Evolutionary conservation across 2,329 filamentous ascomycete species (phyloP).

Genomic region (Nothophaeocryptopus gaeumannii): DNA sequence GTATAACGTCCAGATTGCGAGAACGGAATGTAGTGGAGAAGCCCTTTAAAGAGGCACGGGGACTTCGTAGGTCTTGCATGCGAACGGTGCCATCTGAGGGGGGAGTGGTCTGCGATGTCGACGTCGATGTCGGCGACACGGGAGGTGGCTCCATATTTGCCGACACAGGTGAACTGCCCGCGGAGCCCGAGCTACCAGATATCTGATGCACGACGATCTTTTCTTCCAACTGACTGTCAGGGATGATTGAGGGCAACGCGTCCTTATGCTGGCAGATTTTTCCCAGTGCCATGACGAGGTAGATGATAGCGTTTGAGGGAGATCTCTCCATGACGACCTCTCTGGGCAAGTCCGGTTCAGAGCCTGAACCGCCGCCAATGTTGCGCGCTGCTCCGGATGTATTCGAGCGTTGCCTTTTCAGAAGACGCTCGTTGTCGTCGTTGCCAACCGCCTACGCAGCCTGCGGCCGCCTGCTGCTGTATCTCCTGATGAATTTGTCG

Average conservation of each 20-base stretch:
- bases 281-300: slow-evolving; percentile 83
- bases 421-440: slow-evolving; percentile 27
- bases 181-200: slow-evolving; percentile 20
- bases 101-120: slow-evolving; percentile 31
- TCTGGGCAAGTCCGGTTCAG: slow-evolving; percentile 15
- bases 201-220: slow-evolving; percentile 36
- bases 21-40: slow-evolving; percentile 17
- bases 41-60: slow-evolving; percentile 32
- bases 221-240: slow-evolving; percentile 42
- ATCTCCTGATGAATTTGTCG: slow-evolving; percentile 48
- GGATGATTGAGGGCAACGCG: slow-evolving; percentile 57
- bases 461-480: slow-evolving; percentile 38
- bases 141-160: slow-evolving; percentile 38
- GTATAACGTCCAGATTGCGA: slow-evolving; percentile 68
- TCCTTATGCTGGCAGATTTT: slow-evolving; percentile 66
- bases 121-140: slow-evolving; percentile 39
- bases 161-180: slow-evolving; percentile 31
- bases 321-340: slow-evolving; percentile 58
- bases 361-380: slow-evolving; percentile 10
- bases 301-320: slow-evolving; percentile 75
- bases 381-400: slow-evolving; percentile 25
- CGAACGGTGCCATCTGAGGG: slow-evolving; percentile 25
- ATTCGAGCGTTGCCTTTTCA: slow-evolving; percentile 34
- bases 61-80: slow-evolving; percentile 27
- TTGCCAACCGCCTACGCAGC: slow-evolving; percentile 29